Conservation (phyloP, 768 basidiomycete genomes). For the Dendrothele bispora region DNA sequence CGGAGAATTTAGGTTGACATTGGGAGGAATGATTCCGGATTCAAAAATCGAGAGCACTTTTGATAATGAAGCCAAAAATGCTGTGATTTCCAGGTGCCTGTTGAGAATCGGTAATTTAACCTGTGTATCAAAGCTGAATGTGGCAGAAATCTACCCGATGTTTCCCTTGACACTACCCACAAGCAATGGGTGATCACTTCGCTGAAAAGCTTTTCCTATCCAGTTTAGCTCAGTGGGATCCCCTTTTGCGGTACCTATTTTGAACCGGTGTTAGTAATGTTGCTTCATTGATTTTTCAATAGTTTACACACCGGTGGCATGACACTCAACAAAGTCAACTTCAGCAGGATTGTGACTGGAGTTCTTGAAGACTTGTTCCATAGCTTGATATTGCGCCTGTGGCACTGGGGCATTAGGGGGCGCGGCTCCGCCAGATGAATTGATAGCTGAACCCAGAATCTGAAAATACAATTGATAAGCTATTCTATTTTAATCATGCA, state of each 20-base stretch:
- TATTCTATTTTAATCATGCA: not conserved
- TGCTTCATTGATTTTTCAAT: no score
- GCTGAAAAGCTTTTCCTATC: slow-evolving; percentile 25
- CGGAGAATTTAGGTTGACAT: slow-evolving; percentile 31
- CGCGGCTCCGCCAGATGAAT: slow-evolving; percentile 33
- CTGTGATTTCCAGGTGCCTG: slow-evolving; percentile 40
- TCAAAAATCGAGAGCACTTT: slow-evolving; percentile 43
- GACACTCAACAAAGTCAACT: slow-evolving; percentile 49
- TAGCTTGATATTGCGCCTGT: slow-evolving; percentile 35
- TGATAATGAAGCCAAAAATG: slow-evolving; percentile 43
- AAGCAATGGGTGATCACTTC: slow-evolving; percentile 23
- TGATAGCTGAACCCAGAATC: slow-evolving; percentile 41
- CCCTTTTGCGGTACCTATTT: slow-evolving; percentile 38
- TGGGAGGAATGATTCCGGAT: slow-evolving; percentile 36
- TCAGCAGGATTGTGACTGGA: slow-evolving; percentile 33
- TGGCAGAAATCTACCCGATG: slow-evolving; percentile 33
- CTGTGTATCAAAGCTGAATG: not conserved
- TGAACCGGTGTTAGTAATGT: not conserved
- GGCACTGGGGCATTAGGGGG: slow-evolving; percentile 39
- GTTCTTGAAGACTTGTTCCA: slow-evolving; percentile 32
- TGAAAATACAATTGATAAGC: no score
- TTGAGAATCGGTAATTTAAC: not conserved
- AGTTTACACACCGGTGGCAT: slow-evolving; percentile 42
- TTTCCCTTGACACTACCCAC: slow-evolving; percentile 49
- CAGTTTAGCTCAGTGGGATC: slow-evolving; percentile 54